phyloP scores from a whole-genome alignment of 2,329 filamentous ascomycete genomes.

The Pseudogymnoascus sp. region DNA sequence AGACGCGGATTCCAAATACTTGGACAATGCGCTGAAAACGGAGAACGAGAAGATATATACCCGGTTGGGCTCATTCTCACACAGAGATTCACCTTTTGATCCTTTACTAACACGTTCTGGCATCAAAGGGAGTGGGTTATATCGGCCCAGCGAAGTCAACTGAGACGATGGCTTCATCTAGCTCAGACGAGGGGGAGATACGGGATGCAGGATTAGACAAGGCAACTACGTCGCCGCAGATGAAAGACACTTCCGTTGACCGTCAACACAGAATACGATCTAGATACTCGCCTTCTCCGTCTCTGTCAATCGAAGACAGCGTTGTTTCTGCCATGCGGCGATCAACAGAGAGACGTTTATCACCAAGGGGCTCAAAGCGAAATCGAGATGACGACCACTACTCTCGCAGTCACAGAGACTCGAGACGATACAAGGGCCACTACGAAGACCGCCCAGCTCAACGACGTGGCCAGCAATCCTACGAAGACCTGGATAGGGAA shows the following conservation, averaged over 20 bases:
- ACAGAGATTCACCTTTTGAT: slow-evolving; percentile 27
- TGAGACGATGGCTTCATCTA: slow-evolving; percentile 44
- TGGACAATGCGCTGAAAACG: slow-evolving; percentile 26
- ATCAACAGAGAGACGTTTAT: slow-evolving; percentile 43
- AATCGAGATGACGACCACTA: slow-evolving; percentile 53
- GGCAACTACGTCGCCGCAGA: slow-evolving; percentile 80
- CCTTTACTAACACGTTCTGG: slow-evolving; percentile 31
- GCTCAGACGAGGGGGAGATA: slow-evolving; percentile 83
- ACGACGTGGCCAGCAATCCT: slow-evolving; percentile 40
- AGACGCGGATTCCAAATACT: background rate
- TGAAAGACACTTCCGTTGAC: slow-evolving; percentile 82
- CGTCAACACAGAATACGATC: slow-evolving; percentile 70
- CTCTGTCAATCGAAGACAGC: slow-evolving; percentile 33
- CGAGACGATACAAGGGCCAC: slow-evolving; percentile 51
- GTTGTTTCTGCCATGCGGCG: slow-evolving; percentile 36
- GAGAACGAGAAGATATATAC: slow-evolving; percentile 28
- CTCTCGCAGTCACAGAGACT: slow-evolving; percentile 41
- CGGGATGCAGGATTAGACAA: slow-evolving; percentile 68
- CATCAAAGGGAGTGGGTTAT: slow-evolving; percentile 27
- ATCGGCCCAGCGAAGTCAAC: slow-evolving; percentile 19
- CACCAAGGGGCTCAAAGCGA: slow-evolving; percentile 61
- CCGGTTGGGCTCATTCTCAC: slow-evolving; percentile 32
- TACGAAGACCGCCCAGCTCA: slow-evolving; percentile 49
- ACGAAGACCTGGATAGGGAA: slow-evolving; percentile 48
- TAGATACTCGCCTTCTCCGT: slow-evolving; percentile 28